Evolutionary conservation across 495 filamentous ascomycete species (phyloP).

Genomic region (Viridothelium virens): DNA sequence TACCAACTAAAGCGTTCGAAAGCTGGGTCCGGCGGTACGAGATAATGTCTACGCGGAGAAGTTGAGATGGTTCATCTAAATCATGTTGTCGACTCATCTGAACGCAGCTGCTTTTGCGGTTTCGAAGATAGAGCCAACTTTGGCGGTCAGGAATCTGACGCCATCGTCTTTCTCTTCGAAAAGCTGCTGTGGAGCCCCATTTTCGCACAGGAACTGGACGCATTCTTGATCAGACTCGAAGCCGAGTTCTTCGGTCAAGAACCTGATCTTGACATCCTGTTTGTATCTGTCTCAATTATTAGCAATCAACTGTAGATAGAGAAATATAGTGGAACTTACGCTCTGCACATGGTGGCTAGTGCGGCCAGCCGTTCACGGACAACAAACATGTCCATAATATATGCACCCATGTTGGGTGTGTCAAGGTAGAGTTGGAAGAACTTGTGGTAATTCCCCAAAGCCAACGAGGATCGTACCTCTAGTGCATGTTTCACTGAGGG

Average conservation of each 20-base stretch:
- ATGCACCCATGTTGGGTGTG: constrained; percentile 93
- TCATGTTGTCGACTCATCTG: constrained; percentile 87
- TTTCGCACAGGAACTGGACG: constrained; percentile 75
- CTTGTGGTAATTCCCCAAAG: constrained; percentile 90
- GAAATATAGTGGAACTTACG: constrained; percentile 54
- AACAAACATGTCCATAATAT: constrained; percentile 99
- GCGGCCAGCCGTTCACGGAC: constrained; percentile 86
- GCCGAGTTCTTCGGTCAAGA: constrained; percentile 89
- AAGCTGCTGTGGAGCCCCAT: constrained; percentile 57
- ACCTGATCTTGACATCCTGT: constrained; percentile 76
- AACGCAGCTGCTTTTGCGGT: constrained; percentile 61
- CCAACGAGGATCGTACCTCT: constrained; percentile 80
- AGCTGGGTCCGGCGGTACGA: too few relatives aligned
- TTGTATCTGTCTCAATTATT: constrained; percentile 63
- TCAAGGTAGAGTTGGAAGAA: constrained; percentile 94
- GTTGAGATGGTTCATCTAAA: constrained; percentile 58
- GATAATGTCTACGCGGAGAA: too few relatives aligned
- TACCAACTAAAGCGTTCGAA: too few relatives aligned
- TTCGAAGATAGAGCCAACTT: constrained; percentile 68
- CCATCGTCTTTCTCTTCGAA: constrained; percentile 68
- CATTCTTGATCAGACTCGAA: constrained; percentile 91
- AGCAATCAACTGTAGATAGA: constrained; percentile 24
- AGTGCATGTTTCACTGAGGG: constrained; percentile 82
- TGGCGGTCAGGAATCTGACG: constrained; percentile 67
- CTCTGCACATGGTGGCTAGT: constrained; percentile 81